phyloP scores from a whole-genome alignment of 371 early-diverging fungal species.

The Mortierella sp. region DNA sequence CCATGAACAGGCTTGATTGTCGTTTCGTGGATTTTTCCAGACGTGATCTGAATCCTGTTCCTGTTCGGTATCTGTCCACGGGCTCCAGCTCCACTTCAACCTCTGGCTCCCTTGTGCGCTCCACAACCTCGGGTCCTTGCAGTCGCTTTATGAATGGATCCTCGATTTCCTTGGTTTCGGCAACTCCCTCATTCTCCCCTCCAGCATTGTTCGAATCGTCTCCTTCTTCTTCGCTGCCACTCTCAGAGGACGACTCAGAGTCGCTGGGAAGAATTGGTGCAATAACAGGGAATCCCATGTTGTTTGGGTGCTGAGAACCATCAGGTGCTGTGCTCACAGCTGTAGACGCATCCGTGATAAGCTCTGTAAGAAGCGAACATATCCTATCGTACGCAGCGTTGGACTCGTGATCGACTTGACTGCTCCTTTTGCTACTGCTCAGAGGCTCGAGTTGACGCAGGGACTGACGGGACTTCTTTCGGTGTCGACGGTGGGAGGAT shows the following conservation, averaged over 20 bases:
- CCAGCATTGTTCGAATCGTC: slow-evolving; percentile 7
- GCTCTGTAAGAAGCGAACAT: slow-evolving; percentile 37
- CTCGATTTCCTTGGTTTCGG: slow-evolving; percentile 1
- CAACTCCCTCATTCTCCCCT: neutral
- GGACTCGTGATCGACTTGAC: slow-evolving; percentile 23
- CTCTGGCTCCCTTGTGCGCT: slow-evolving; percentile 4
- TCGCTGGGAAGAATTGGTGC: slow-evolving; percentile 25
- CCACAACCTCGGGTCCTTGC: slow-evolving; percentile 18
- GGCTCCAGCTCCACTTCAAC: slow-evolving; percentile 31
- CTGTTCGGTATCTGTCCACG: slow-evolving; percentile 11
- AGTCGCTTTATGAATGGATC: slow-evolving; percentile 29
- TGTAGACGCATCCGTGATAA: slow-evolving; percentile 50
- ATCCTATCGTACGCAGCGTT: slow-evolving; percentile 45
- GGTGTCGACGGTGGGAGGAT: slow-evolving; percentile 26
- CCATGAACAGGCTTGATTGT: slow-evolving; percentile 42
- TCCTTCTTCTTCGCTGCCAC: slow-evolving; percentile 23
- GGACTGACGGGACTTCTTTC: slow-evolving; percentile 30
- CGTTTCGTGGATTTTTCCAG: slow-evolving; percentile 25
- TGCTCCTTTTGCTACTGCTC: slow-evolving; percentile 5
- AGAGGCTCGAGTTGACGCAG: slow-evolving; percentile 33
- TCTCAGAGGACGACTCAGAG: slow-evolving; percentile 23
- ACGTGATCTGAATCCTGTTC: slow-evolving; percentile 15
- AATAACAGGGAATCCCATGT: slow-evolving; percentile 30
- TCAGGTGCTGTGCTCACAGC: slow-evolving; percentile 45
- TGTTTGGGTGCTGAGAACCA: slow-evolving; percentile 27